Conservation (phyloP, 192 early-diverging fungal species). For the Backusella psychrophila region DNA sequence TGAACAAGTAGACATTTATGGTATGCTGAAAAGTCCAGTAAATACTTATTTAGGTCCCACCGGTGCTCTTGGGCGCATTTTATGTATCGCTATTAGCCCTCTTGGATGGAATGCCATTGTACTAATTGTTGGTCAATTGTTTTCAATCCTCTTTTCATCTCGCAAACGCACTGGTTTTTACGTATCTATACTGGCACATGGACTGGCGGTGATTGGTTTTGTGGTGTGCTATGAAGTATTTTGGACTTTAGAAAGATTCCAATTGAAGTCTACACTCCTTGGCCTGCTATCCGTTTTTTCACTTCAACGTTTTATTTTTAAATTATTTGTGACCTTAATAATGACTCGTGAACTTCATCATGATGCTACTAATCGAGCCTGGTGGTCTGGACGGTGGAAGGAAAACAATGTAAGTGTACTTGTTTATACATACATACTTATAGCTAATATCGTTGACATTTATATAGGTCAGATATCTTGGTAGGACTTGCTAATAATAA, state of each 20-base stretch:
- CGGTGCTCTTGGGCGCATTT: constrained; percentile 43
- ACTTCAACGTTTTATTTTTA: constrained; percentile 60
- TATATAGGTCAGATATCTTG: neutral
- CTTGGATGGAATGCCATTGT: constrained; percentile 52
- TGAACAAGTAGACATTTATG: constrained; percentile 13
- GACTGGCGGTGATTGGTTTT: constrained; percentile 46
- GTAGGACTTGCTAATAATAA: neutral
- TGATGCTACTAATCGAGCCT: constrained; percentile 66
- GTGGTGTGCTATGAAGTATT: constrained; percentile 51
- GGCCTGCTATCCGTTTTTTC: constrained; percentile 54
- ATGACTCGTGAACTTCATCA: constrained; percentile 66
- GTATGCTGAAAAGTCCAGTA: neutral
- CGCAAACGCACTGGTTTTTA: constrained; percentile 45
- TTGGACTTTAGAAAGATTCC: constrained; percentile 60
- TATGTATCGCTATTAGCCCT: constrained; percentile 52
- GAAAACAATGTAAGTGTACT: constrained; percentile 57
- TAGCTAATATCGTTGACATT: constrained; percentile 33
- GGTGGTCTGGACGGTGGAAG: constrained; percentile 71
- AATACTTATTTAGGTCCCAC: constrained; percentile 15
- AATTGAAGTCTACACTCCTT: constrained; percentile 48
- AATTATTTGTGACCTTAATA: constrained; percentile 51
- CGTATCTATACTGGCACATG: constrained; percentile 57
- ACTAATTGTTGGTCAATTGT: constrained; percentile 52
- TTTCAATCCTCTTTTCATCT: constrained; percentile 45
- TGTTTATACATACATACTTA: constrained; percentile 46